These are phyloP conservation scores for Xylaria sp. DNA, from an alignment of 2,329 filamentous ascomycete species.

Conservation along the genomic window DNA sequence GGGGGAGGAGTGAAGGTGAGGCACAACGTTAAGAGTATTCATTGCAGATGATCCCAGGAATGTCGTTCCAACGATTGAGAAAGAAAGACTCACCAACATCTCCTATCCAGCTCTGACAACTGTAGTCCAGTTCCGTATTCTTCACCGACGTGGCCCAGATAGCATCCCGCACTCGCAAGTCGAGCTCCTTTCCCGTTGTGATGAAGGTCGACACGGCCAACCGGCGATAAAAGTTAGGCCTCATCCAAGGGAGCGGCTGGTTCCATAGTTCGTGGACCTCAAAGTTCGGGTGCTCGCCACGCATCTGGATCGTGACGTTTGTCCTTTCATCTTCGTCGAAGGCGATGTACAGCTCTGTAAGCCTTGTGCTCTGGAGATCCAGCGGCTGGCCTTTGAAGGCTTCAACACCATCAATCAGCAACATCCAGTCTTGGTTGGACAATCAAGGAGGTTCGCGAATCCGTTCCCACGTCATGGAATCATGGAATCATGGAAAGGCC, in stretches of 20 bases:
- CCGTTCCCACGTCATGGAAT: not conserved
- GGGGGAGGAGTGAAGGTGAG: not conserved
- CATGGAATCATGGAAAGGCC: not conserved
- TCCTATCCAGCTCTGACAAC: constrained; percentile 29
- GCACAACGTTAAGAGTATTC: not conserved
- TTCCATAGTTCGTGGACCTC: constrained; percentile 26
- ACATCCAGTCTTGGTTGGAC: not conserved
- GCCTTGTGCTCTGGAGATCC: constrained; percentile 29
- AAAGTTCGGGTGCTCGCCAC: constrained; percentile 27
- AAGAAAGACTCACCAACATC: constrained; percentile 21
- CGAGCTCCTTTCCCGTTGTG: constrained; percentile 19
- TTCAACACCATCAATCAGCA: constrained; percentile 9
- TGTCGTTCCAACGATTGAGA: not conserved
- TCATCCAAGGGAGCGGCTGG: constrained; percentile 23
- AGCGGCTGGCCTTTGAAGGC: constrained; percentile 30
- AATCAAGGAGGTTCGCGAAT: not conserved
- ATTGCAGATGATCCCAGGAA: not conserved
- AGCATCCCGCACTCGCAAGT: constrained; percentile 25
- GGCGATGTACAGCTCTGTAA: constrained; percentile 29
- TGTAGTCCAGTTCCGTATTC: constrained; percentile 27
- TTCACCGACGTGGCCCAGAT: constrained; percentile 26
- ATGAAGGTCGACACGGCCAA: constrained; percentile 27
- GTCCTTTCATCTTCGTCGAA: constrained; percentile 28
- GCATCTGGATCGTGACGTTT: constrained; percentile 30
- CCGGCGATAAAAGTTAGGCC: constrained; percentile 28